phyloP scores from a whole-genome alignment of 208 protist species.

The Wallacemonas sp. region DNA sequence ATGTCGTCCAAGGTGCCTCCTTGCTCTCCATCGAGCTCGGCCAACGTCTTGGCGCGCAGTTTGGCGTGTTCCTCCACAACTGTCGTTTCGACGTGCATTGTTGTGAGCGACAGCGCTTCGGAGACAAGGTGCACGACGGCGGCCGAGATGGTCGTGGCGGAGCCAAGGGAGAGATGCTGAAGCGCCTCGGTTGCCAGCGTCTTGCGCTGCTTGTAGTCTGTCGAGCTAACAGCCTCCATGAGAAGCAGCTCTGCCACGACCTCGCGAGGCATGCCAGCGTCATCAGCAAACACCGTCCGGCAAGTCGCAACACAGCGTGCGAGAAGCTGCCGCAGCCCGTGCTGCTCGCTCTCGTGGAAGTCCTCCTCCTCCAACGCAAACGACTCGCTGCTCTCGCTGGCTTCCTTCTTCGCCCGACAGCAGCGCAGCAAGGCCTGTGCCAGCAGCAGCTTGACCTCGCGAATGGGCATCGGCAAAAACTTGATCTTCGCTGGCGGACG shows the following conservation, averaged over 20 bases:
- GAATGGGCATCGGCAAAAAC: slow-evolving; percentile 62
- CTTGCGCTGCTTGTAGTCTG: slow-evolving; percentile 20
- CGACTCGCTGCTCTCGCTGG: slow-evolving; percentile 7
- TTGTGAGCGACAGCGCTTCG: slow-evolving; percentile 40
- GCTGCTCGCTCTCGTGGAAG: slow-evolving; percentile 23
- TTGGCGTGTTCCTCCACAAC: slow-evolving; percentile 43
- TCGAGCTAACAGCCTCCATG: slow-evolving; percentile 21
- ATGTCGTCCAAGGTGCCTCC: neutral
- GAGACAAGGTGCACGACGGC: slow-evolving; percentile 28
- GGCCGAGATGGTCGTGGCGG: slow-evolving; percentile 29
- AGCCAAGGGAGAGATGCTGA: slow-evolving; percentile 41
- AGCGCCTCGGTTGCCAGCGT: slow-evolving; percentile 49
- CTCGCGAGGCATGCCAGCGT: slow-evolving; percentile 23
- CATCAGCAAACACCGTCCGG: slow-evolving; percentile 19
- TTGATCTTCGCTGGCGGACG: slow-evolving; percentile 37
- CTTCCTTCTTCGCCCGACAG: slow-evolving; percentile 9
- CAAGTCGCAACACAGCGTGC: slow-evolving; percentile 18
- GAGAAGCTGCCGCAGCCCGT: slow-evolving; percentile 10
- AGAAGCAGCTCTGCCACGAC: slow-evolving; percentile 55
- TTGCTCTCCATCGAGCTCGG: neutral
- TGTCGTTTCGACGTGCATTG: slow-evolving; percentile 56
- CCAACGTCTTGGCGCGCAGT: slow-evolving; percentile 43
- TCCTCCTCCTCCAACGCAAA: slow-evolving; percentile 63
- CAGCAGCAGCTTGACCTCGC: slow-evolving; percentile 50
- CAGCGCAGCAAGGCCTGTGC: slow-evolving; percentile 41